Conservation (phyloP, 768 basidiomycete species). For the Hirschioporus abietinus region DNA sequence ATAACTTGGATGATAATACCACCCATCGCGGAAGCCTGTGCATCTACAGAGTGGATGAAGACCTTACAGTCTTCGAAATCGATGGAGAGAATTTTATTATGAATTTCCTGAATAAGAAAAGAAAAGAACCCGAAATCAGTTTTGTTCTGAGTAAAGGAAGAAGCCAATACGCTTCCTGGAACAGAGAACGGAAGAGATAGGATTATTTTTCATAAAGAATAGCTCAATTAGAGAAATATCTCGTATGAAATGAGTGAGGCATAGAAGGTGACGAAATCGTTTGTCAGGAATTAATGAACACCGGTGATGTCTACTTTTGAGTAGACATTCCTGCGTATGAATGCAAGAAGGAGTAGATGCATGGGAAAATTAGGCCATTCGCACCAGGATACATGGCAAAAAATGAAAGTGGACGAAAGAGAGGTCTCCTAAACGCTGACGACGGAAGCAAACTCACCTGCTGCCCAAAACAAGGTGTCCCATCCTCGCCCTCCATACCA, state of each 20-base stretch:
- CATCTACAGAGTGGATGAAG: conserved; percentile 97
- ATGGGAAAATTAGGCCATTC: neutral
- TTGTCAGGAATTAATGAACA: too few species aligned
- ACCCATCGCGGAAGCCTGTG: conserved; percentile 88
- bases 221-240: too few species aligned
- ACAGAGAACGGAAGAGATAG: too few species aligned
- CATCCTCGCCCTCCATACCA: conserved; percentile 95
- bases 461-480: conserved; percentile 85
- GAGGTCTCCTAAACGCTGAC: neutral
- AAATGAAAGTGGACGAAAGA: neutral
- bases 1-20: conserved; percentile 99
- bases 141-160: neutral
- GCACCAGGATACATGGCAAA: too few species aligned
- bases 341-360: conserved; percentile 8
- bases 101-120: conserved; percentile 70
- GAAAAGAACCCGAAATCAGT: neutral
- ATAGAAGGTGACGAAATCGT: too few species aligned
- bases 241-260: too few species aligned
- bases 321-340: neutral
- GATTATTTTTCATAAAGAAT: too few species aligned
- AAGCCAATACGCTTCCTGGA: too few species aligned
- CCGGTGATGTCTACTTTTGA: too few species aligned
- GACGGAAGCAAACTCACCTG: conserved; percentile 51
- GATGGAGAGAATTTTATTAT: conserved; percentile 91
- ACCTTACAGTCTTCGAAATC: conserved; percentile 97